Percentiles rank a stretch among this genome's conserved stretches.
Conservation (phyloP, 2,329 filamentous ascomycete species). For the Neofusicoccum laricinum region DNA sequence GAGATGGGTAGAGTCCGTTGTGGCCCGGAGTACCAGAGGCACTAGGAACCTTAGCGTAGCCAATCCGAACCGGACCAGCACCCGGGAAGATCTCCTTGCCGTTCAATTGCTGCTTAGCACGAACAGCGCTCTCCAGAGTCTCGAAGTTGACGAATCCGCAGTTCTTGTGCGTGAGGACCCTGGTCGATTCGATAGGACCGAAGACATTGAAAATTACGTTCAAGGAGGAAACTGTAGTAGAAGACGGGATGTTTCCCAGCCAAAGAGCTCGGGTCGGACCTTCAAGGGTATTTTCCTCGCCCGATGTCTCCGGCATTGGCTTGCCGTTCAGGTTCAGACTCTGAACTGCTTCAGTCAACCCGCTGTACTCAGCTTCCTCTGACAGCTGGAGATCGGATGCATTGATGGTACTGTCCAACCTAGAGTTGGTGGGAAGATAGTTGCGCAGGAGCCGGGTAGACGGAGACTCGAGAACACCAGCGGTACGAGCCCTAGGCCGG, state of each 20-base stretch:
- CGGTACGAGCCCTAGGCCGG: conserved; percentile 84
- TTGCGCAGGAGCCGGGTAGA: conserved; percentile 61
- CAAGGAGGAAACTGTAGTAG: conserved; percentile 91
- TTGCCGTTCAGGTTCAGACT: conserved; percentile 71
- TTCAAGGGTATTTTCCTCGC: conserved; percentile 78
- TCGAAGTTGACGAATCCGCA: conserved; percentile 99
- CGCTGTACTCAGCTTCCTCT: conserved; percentile 75
- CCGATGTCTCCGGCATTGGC: conserved; percentile 57
- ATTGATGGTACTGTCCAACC: conserved; percentile 72
- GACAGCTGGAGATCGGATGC: conserved; percentile 71
- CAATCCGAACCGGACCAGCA: conserved; percentile 89
- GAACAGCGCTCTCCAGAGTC: conserved; percentile 81
- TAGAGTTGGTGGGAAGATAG: conserved; percentile 73
- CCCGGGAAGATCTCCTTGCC: conserved; percentile 98
- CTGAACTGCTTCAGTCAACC: conserved; percentile 77
- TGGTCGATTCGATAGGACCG: conserved; percentile 83
- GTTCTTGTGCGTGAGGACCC: conserved; percentile 97
- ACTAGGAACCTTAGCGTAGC: conserved; percentile 94
- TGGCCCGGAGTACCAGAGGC: conserved; percentile 83
- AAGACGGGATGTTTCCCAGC: conserved; percentile 96
- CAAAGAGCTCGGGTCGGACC: conserved; percentile 90
- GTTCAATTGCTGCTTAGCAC: conserved; percentile 83
- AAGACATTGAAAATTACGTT: conserved; percentile 95
- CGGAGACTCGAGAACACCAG: conserved; percentile 82
- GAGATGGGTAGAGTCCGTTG: conserved; percentile 83